Conservation (phyloP, 805 yeast species). For the Dipodascopsis tothii region DNA sequence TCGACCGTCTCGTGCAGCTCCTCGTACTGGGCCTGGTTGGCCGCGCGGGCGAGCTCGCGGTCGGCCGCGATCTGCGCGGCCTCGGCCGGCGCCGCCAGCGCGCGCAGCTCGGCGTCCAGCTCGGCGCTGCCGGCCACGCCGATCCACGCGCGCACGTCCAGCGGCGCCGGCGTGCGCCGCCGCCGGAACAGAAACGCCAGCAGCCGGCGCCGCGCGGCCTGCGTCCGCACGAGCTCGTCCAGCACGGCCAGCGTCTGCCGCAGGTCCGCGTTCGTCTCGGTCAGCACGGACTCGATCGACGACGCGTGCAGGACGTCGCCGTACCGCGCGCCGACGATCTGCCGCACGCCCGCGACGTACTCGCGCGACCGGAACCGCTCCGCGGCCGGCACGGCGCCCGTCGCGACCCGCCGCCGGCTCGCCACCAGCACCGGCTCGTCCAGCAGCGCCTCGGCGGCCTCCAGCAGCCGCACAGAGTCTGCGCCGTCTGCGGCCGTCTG, state of each 20-base stretch:
- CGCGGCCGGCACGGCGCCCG: constrained; percentile 7
- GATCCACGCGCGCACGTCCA: constrained; percentile 1
- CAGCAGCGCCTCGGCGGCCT: constrained; percentile 15
- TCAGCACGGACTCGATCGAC: constrained; percentile 12
- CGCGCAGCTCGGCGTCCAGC: constrained; percentile 4
- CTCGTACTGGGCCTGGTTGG: constrained; percentile 13
- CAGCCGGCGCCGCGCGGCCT: constrained; percentile 10
- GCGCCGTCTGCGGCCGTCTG: constrained; percentile 1
- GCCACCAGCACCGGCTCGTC: constrained; percentile 13
- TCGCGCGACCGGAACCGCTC: constrained; percentile 17
- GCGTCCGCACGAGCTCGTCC: constrained; percentile 8
- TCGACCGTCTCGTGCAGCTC: constrained; percentile 17
- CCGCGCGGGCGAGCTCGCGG: constrained; percentile 8
- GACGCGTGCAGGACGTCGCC: constrained; percentile 5
- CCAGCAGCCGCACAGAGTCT: constrained; percentile 19
- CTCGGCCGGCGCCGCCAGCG: constrained; percentile 4
- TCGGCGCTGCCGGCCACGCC: constrained; percentile 8
- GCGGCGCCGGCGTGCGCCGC: background rate
- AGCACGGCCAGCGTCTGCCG: constrained; percentile 10
- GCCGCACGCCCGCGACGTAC: constrained; percentile 11
- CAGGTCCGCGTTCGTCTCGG: constrained; percentile 13
- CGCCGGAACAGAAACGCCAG: constrained; percentile 5
- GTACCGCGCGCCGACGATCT: constrained; percentile 7
- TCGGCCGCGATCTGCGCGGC: background rate
- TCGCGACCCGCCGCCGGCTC: constrained; percentile 6